A percentile compares a stretch with the other conserved stretches of the same genome.
Conservation (phyloP, 768 basidiomycete genomes). For the Suillus subluteus region DNA sequence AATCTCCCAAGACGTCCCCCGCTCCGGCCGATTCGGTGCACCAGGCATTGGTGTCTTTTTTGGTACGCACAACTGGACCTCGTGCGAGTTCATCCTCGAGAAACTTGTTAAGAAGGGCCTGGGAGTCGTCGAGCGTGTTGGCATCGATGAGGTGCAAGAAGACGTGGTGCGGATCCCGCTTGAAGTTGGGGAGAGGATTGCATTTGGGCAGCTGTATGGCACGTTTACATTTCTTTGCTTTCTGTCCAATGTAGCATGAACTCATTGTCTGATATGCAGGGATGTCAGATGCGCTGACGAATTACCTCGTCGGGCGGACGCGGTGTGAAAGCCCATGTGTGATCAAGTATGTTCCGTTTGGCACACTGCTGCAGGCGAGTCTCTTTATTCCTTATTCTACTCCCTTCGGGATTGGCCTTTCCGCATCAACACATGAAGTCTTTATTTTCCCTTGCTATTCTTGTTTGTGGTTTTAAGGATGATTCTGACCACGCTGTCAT, state of each 20-base stretch:
- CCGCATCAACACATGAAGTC: background rate
- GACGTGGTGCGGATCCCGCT: conserved; percentile 41
- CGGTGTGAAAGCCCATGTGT: conserved; percentile 64
- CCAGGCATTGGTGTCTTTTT: conserved; percentile 68
- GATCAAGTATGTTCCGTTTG: conserved; percentile 86
- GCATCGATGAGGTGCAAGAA: conserved; percentile 22
- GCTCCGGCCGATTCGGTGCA: conserved; percentile 11
- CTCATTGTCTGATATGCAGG: conserved; percentile 45
- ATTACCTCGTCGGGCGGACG: conserved; percentile 63
- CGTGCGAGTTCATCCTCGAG: conserved; percentile 61
- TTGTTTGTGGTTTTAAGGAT: background rate
- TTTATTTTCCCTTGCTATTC: background rate
- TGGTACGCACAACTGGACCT: conserved; percentile 85
- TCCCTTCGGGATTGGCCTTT: no score
- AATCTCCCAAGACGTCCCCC: conserved; percentile 54
- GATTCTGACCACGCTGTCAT: conserved; percentile 18
- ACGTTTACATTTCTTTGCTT: conserved; percentile 21
- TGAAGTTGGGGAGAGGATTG: conserved; percentile 64
- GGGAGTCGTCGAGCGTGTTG: background rate
- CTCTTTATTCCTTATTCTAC: conserved; percentile 1
- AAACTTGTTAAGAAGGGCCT: conserved; percentile 62
- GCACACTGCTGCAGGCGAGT: conserved; percentile 63
- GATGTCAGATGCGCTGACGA: conserved; percentile 84
- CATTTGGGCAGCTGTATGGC: conserved; percentile 88
- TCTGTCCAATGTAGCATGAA: background rate